These are phyloP conservation scores for Solanum corneliomulleri DNA, from an alignment of 257 asterid genomes.

Conservation along the genomic window DNA sequence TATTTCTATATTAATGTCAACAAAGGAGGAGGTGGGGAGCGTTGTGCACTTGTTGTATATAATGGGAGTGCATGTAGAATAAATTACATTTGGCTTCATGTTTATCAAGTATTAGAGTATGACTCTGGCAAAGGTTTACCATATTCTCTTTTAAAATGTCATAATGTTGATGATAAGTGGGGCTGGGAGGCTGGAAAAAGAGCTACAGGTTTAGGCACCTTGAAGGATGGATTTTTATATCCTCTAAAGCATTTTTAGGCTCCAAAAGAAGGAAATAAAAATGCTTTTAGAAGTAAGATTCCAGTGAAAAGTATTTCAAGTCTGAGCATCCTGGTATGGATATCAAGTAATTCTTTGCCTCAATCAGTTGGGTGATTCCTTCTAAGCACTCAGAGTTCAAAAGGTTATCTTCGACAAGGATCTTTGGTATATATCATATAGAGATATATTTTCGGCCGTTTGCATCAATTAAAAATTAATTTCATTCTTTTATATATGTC, in stretches of 20 bases:
- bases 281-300: slow-evolving; percentile 42
- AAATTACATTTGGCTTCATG: too few relatives aligned
- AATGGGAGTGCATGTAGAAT: too few relatives aligned
- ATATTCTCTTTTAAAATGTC: too few relatives aligned
- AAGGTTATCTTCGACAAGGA: too few relatives aligned
- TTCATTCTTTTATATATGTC: too few relatives aligned
- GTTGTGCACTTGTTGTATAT: neutral
- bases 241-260: too few relatives aligned
- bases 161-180: neutral
- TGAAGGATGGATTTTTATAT: neutral
- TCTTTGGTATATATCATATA: too few relatives aligned
- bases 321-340: slow-evolving; percentile 38
- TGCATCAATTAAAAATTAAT: neutral
- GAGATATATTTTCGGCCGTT: neutral
- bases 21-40: neutral
- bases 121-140: too few relatives aligned
- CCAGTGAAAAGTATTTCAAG: slow-evolving; percentile 39
- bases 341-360: slow-evolving; percentile 41
- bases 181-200: slow-evolving; percentile 65
- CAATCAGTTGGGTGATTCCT: slow-evolving; percentile 1
- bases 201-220: slow-evolving; percentile 29
- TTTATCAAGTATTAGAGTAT: too few relatives aligned
- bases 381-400: too few relatives aligned
- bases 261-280: neutral
- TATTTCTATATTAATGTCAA: neutral